These are phyloP conservation scores for Davidsoniella virescens DNA, from an alignment of 2,329 filamentous ascomycete genomes.

Conservation along the genomic window DNA sequence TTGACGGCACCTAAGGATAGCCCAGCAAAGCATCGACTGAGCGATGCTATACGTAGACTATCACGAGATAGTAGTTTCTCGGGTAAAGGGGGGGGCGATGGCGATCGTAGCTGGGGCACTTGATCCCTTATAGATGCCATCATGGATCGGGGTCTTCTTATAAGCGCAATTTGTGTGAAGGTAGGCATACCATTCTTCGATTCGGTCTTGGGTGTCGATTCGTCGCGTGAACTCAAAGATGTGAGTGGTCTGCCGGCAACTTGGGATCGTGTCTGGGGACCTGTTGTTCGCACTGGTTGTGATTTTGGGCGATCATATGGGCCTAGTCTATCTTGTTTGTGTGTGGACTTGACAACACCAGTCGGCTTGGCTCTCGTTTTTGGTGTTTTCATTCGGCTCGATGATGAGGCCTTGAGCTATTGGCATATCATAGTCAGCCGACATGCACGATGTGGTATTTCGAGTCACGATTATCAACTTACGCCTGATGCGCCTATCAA, in stretches of 20 bases:
- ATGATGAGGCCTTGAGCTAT: slow-evolving; percentile 11
- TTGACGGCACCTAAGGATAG: too few relatives aligned
- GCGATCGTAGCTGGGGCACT: not conserved
- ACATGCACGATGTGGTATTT: not conserved
- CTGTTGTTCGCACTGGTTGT: slow-evolving; percentile 25
- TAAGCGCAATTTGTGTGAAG: too few relatives aligned
- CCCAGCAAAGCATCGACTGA: slow-evolving; percentile 4
- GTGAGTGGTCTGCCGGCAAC: slow-evolving; percentile 1
- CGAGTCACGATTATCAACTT: not conserved
- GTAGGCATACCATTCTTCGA: not conserved
- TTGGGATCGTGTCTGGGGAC: slow-evolving; percentile 10
- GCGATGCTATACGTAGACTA: slow-evolving; percentile 3
- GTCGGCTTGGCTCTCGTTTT: slow-evolving; percentile 29
- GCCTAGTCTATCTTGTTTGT: slow-evolving; percentile 31
- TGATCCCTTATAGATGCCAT: too few relatives aligned
- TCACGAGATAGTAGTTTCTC: not conserved
- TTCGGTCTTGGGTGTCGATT: not conserved
- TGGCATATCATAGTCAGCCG: not conserved
- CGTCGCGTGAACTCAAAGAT: slow-evolving; percentile 2
- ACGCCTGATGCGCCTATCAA: slow-evolving; percentile 13
- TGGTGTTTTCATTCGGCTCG: slow-evolving; percentile 7
- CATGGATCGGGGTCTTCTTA: too few relatives aligned
- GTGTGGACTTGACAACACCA: slow-evolving; percentile 28
- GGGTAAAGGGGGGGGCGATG: too few relatives aligned
- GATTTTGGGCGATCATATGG: slow-evolving; percentile 33